These are phyloP conservation scores for Friedmanniomyces endolithicus DNA, from an alignment of 495 filamentous ascomycete genomes.

Conservation along the genomic window DNA sequence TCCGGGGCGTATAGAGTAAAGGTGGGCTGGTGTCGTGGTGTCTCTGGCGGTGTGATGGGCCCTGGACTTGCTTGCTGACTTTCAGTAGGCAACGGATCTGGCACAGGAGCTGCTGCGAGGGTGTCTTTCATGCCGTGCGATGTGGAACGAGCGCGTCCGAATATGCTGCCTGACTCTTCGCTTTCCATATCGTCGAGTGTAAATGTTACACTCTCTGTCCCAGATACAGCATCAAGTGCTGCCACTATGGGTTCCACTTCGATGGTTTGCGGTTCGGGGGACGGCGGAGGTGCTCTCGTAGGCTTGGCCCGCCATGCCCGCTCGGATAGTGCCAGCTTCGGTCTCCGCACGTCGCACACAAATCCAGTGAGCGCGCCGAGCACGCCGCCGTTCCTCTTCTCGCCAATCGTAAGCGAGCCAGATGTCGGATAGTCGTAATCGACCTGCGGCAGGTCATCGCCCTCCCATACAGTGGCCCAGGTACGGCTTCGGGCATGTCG, in stretches of 20 bases:
- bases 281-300: background rate
- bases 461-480: slow-evolving; percentile 54
- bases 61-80: background rate
- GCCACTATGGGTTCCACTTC: background rate
- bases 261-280: background rate
- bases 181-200: background rate
- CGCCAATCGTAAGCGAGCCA: slow-evolving; percentile 22
- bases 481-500: slow-evolving; percentile 40
- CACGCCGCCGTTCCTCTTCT: slow-evolving; percentile 51
- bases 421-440: slow-evolving; percentile 34
- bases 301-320: slow-evolving; percentile 5
- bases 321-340: slow-evolving; percentile 9
- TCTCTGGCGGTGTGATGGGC: background rate
- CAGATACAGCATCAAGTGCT: background rate
- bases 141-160: background rate
- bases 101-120: background rate
- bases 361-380: slow-evolving; percentile 57
- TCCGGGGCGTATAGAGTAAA: background rate
- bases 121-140: background rate
- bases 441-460: slow-evolving; percentile 42
- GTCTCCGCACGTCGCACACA: slow-evolving; percentile 48
- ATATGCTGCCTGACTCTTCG: background rate
- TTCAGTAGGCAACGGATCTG: slow-evolving; percentile 1
- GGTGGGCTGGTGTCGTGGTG: background rate
- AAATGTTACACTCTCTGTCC: background rate